These are phyloP conservation scores for Schizopora paradoxa DNA, from an alignment of 1,284 basidiomycete genomes.

Conservation along the genomic window DNA sequence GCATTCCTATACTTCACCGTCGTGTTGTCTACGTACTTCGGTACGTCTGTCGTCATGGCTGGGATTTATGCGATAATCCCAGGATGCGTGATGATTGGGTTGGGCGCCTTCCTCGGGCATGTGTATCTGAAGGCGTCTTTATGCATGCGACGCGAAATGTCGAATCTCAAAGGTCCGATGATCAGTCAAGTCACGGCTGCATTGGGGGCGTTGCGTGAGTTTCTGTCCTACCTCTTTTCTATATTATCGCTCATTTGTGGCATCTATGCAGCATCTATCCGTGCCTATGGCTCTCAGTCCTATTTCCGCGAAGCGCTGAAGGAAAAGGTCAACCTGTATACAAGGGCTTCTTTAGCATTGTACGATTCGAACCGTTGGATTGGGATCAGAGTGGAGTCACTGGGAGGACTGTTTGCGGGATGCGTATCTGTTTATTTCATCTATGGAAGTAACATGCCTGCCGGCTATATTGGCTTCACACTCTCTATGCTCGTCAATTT, in stretches of 20 bases:
- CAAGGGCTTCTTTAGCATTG: slow-evolving; percentile 17
- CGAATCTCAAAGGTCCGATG: slow-evolving; percentile 38
- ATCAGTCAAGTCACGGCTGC: slow-evolving; percentile 39
- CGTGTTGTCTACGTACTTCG: not conserved
- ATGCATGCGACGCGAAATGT: slow-evolving; percentile 43
- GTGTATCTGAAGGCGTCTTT: slow-evolving; percentile 37
- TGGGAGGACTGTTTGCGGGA: slow-evolving; percentile 16
- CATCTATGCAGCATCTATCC: slow-evolving; percentile 26
- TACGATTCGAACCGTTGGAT: slow-evolving; percentile 22
- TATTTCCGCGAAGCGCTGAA: slow-evolving; percentile 17
- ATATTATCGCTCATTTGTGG: not conserved
- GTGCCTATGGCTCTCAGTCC: slow-evolving; percentile 21
- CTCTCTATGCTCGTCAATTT: slow-evolving; percentile 11
- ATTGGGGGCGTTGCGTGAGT: slow-evolving; percentile 30
- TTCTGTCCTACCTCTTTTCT: not conserved
- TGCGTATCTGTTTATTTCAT: slow-evolving; percentile 15
- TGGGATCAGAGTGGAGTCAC: slow-evolving; percentile 10
- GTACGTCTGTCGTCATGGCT: not conserved
- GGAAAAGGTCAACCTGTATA: slow-evolving; percentile 18
- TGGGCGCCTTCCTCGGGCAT: slow-evolving; percentile 7
- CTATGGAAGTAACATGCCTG: slow-evolving; percentile 8
- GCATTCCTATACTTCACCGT: not conserved
- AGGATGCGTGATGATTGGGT: slow-evolving; percentile 12
- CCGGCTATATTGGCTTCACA: slow-evolving; percentile 15
- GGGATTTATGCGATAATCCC: slow-evolving; percentile 9